Evolutionary conservation across 768 basidiomycete genomes (phyloP).

Genomic region (Mycena amicta): DNA sequence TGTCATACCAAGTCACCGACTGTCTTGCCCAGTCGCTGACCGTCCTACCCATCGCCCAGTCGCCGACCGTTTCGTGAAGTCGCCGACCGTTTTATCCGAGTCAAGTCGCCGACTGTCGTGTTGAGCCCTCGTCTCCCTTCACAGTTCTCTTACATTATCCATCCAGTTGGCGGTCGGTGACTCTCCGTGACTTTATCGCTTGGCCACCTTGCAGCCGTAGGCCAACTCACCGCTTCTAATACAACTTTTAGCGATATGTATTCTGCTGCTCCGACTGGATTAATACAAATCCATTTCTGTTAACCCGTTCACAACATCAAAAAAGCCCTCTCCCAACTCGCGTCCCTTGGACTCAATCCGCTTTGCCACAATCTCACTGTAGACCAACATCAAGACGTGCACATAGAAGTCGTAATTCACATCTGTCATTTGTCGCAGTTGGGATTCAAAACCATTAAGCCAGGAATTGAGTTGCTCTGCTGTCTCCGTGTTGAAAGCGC

Average conservation of each 20-base stretch:
- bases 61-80: neutral
- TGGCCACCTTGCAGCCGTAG: too few relatives aligned
- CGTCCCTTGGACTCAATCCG: neutral
- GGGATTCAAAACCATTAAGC: neutral
- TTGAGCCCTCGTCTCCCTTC: neutral
- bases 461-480: neutral
- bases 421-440: neutral
- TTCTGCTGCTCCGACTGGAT: neutral
- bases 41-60: neutral
- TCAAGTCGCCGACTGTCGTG: neutral
- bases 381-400: neutral
- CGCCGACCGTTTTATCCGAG: neutral
- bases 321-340: neutral
- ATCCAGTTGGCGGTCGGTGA: too few relatives aligned
- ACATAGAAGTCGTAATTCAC: neutral
- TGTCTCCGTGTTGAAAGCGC: slow-evolving; percentile 19
- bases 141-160: too few relatives aligned
- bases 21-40: neutral
- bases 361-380: neutral
- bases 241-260: neutral
- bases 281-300: neutral
- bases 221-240: too few relatives aligned
- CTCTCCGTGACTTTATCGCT: too few relatives aligned
- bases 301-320: neutral
- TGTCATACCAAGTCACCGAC: neutral